Evolutionary conservation across 2,329 filamentous ascomycete genomes (phyloP).

Genomic region (Diaporthe amygdali): DNA sequence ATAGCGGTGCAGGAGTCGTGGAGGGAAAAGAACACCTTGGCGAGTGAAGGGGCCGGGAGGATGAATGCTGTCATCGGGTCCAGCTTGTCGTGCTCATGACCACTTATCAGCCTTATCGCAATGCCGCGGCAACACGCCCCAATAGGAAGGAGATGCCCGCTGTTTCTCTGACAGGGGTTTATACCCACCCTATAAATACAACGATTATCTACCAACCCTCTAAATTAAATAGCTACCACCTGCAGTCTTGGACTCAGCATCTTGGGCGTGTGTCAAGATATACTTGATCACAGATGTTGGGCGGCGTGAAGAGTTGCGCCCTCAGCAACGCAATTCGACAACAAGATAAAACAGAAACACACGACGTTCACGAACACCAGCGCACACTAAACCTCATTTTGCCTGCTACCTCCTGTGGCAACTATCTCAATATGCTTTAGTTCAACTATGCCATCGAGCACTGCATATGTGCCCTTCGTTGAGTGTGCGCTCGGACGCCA

Average conservation of each 20-base stretch:
- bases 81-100: conserved; percentile 6
- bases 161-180: background rate
- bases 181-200: background rate
- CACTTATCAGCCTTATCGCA: conserved; percentile 4
- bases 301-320: too few relatives aligned
- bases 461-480: too few relatives aligned
- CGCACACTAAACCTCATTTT: too few relatives aligned
- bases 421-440: too few relatives aligned
- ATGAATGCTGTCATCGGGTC: conserved; percentile 1
- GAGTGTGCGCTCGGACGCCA: background rate
- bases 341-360: too few relatives aligned
- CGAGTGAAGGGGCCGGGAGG: background rate
- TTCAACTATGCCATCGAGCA: too few relatives aligned
- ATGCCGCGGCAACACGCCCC: background rate
- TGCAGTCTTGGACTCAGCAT: too few relatives aligned
- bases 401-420: background rate
- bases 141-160: background rate
- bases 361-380: too few relatives aligned
- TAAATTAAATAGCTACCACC: background rate
- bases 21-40: background rate
- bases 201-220: background rate
- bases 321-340: too few relatives aligned
- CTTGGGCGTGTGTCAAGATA: too few relatives aligned
- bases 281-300: too few relatives aligned
- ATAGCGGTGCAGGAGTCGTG: background rate